Evolutionary conservation across 495 filamentous ascomycete species (phyloP), one percentile per base, ranked within the genome.

Genomic region (Penicillium riverlandense): DNA sequence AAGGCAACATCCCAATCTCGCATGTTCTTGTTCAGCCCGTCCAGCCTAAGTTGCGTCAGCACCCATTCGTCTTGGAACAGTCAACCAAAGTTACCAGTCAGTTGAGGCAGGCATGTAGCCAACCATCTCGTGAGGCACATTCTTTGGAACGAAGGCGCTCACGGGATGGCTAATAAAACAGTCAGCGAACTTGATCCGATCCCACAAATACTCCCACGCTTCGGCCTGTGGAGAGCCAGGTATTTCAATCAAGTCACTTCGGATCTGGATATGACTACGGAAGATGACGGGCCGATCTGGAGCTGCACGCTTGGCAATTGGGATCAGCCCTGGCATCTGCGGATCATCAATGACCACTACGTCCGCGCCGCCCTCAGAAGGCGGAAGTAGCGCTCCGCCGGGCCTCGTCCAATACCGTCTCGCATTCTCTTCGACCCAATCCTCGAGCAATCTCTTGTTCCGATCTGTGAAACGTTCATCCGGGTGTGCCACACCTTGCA

Each of bases 161-260:
- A 94, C 86, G 0, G 89, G 89, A 45, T 95, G 88, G 55, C 82
- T 85, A 57, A 95, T 85, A 60, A 90, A 95, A 47, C 88, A 67
- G 63, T 95, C 88, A 2, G 82, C 78, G 1, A 68, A 63, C 46
- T 84, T 74, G 47, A 90, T 86, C 40, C 76, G 73, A 12, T 77
- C 63, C 85, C 86, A 94, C 1, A 95, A 60, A 67, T 79, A 89
- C 7, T 75, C 61, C 89, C 89, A 95, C 12, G 83, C 78, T 44
- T 90, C 79, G 1, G 75, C 75, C 52, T 90, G 86, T 6, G 87
- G 80, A 0, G 77, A 77, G 3, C 78, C 84, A 3, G 74, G 52
- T 38, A 74, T 59, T 16, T 72, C 70, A 5, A 83, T 72, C 12
- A 94, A 72, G 54, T 94, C 88, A 53, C 78, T 82, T 22, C 88